Base-by-base conservation (phyloP, 2,329 filamentous ascomycete genomes). In the Fusarium siculi region DNA sequence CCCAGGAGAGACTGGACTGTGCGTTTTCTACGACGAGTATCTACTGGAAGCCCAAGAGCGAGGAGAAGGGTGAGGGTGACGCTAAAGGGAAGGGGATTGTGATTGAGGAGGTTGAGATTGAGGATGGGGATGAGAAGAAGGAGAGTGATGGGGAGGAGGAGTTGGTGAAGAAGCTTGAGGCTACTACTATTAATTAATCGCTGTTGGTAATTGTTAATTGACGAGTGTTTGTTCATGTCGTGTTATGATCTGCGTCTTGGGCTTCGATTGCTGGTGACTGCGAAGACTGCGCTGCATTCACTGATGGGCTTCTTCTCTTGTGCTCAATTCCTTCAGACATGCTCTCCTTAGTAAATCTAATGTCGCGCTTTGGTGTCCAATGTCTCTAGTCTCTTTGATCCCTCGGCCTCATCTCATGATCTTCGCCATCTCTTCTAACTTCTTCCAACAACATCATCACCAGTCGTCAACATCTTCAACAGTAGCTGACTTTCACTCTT, bases 21-120 rank as follows among this genome's bases (percentile, higher is more conserved):
- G 74, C 75, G 1, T 80, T 80, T 47, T 77, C 73, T 2, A 76
- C 72, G 23, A 80, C 78, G 19, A 70, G 58, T 43, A 75, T 80
- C 10, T 80, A 79, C 53, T 80, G 78, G 75, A 74, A 62, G 36
- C 69, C 66, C 0, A 36, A 8, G 19, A 9, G 16, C n/a, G 43
- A 36, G 36, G 57, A 52, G 37, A 32, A 32, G 10, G 10, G 30
- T 32, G 23, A 43, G 15, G 42, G n/a, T 9, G 23, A 61, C 2
- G 42, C 7, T 7, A 49, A 50, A 18, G 34, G 8, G 2, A 47
- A 63, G 56, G 57, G 43, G n/a, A 34, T 49, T 44, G 56, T 19
- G 9, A 21, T 44, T 21, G 28, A 39, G 9, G 50, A 63, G 50
- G 36, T 44, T 16, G 50, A 39, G 32, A 18, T 44, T 37, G 18